Percentiles rank a stretch among this genome's conserved stretches.
These are phyloP conservation scores for Fusarium continuum DNA, from an alignment of 2,329 filamentous ascomycete species.

Conservation along the genomic window DNA sequence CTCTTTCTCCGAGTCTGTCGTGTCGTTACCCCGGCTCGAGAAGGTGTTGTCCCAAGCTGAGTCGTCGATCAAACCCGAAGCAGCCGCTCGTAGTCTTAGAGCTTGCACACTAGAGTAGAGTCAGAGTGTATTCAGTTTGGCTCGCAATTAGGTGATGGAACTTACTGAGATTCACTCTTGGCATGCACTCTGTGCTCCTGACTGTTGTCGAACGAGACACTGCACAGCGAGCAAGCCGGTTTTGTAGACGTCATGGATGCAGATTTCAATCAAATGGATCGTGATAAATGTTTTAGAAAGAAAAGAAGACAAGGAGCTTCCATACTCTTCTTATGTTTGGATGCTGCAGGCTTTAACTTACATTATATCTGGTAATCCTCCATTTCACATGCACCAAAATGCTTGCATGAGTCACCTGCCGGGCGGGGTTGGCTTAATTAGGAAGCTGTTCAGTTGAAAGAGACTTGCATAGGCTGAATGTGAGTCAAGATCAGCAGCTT, in stretches of 20 bases:
- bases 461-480: neutral
- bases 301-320: too few species aligned
- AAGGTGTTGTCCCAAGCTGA: neutral
- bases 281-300: neutral
- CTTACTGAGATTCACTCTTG: conserved; percentile 17
- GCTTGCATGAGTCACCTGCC: conserved; percentile 8
- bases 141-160: fast-evolving
- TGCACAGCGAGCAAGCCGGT: conserved; percentile 6
- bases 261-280: too few species aligned
- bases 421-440: neutral
- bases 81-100: neutral
- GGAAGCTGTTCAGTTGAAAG: conserved; percentile 9
- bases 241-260: neutral
- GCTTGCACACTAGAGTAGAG: neutral
- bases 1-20: neutral
- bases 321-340: too few species aligned
- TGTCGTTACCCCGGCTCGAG: neutral
- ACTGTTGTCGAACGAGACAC: conserved; percentile 6
- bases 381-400: neutral
- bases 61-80: neutral
- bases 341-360: too few species aligned
- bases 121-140: neutral
- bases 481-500: neutral
- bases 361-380: too few species aligned
- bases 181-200: conserved; percentile 13